Percentiles rank a stretch among this genome's conserved stretches.
These are phyloP conservation scores for Aspergillus sp. DNA, from an alignment of 2,329 filamentous ascomycete genomes.

Conservation along the genomic window DNA sequence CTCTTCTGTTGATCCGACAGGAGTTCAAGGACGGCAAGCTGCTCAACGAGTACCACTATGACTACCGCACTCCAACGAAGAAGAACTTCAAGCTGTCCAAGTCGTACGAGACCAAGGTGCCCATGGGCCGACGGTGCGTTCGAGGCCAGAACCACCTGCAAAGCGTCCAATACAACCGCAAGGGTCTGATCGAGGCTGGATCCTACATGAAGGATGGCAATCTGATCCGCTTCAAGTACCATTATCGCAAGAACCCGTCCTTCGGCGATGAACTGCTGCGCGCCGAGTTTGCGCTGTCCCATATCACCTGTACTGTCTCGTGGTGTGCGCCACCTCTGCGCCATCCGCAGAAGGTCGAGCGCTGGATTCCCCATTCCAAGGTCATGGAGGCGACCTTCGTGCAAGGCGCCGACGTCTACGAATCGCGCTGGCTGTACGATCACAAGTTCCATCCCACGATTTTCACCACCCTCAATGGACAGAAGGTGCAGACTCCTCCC, in stretches of 20 bases:
- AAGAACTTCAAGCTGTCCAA: constrained; percentile 25
- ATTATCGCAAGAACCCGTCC: constrained; percentile 54
- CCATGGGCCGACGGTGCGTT: constrained; percentile 48
- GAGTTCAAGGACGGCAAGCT: constrained; percentile 46
- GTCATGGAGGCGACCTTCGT: constrained; percentile 57
- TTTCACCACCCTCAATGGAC: constrained; percentile 50
- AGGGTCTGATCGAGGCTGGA: constrained; percentile 53
- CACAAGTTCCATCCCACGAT: constrained; percentile 51
- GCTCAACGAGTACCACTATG: constrained; percentile 51
- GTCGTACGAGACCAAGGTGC: constrained; percentile 35
- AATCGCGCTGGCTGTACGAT: constrained; percentile 51
- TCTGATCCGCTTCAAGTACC: constrained; percentile 54
- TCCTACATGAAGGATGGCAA: constrained; percentile 55
- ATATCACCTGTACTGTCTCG: constrained; percentile 54
- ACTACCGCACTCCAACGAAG: constrained; percentile 34
- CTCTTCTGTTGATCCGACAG: constrained; percentile 45
- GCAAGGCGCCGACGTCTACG: constrained; percentile 52
- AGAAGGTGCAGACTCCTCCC: constrained; percentile 52
- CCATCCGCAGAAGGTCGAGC: constrained; percentile 51
- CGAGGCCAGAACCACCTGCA: constrained; percentile 46
- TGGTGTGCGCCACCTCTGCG: constrained; percentile 54
- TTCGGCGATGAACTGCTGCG: constrained; percentile 57
- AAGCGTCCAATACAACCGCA: constrained; percentile 52
- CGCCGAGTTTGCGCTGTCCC: constrained; percentile 54
- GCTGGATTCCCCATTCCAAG: constrained; percentile 56